Evolutionary conservation across 305 asterid species (phyloP).

Genomic region (Ajuga reptans): DNA sequence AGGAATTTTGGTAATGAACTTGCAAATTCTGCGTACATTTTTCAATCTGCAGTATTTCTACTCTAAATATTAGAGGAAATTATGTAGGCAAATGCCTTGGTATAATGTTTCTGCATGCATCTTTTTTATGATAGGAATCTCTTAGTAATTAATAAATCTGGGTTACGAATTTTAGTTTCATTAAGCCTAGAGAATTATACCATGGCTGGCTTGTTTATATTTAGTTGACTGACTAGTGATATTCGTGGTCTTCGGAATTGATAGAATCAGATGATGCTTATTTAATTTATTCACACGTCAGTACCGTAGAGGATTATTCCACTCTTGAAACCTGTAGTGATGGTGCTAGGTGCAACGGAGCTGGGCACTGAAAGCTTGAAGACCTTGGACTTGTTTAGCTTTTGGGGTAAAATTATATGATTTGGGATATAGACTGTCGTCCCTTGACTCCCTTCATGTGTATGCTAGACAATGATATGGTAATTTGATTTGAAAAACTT

Average conservation of each 20-base stretch:
- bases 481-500: too few species aligned
- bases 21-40: slow-evolving; percentile 15
- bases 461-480: background rate
- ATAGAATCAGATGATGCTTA: background rate
- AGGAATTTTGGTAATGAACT: slow-evolving; percentile 8
- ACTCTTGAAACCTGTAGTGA: background rate
- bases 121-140: slow-evolving; percentile 5
- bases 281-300: background rate
- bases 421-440: background rate
- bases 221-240: background rate
- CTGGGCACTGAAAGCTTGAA: background rate
- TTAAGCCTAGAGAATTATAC: background rate
- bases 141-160: background rate
- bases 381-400: background rate
- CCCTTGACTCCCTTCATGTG: background rate
- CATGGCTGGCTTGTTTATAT: background rate
- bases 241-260: background rate
- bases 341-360: background rate
- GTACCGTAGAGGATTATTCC: background rate
- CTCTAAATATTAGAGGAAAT: background rate
- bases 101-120: background rate
- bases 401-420: background rate
- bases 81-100: background rate
- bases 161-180: background rate
- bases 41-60: slow-evolving; percentile 9